Base-by-base conservation (phyloP, 2,329 filamentous ascomycete species). In the Pseudogymnoascus sp. region DNA sequence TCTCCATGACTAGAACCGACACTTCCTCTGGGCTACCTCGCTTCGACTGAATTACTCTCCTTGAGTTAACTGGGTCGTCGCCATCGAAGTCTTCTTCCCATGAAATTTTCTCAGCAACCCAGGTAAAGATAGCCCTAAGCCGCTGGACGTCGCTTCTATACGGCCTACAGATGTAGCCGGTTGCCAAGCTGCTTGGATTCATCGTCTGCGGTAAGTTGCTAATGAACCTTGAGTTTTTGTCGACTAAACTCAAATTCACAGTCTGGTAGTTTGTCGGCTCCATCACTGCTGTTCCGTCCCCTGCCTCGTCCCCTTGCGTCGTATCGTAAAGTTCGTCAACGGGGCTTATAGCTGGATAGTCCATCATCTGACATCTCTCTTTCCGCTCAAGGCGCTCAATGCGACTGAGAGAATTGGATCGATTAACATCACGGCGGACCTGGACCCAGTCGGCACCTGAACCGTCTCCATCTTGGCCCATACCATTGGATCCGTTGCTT, bases 81-180 rank as follows among this genome's bases (percentile, higher is more conserved):
- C 87, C 89, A 67, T 96, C 91, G 65, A 91, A 91, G 66, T 96
- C 91, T 68, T 97, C 93, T 71, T 99, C 94, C 94, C 94, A 99
- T 33, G 83, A 84, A 61, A 99, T 87, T 68, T 93, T 91, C 72
- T 99, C 94, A n/a, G 90, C 84, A 4, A 96, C 90, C 93, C 93
- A 99, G 1, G 90, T 97, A 70, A 97, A 99, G 64, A 99, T 97
- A 14, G 94, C 93, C 22, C 95, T 84, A 25, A 99, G 76, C 36
- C 92, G 84, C 73, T 99, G 94, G 0, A 97, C 90, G 68, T 97
- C 93, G 73, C 90, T 97, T 63, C 92, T 83, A 73, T 97, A 96
- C 0, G 94, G 95, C 28, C 94, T 85, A 71, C 95, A 99, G 9
- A 99, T 86, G 71, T 96, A 96, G 1, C 88, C 90, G 62, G 94